These are phyloP conservation scores for Notholithocarpus densiflorus DNA, from an alignment of 306 rosid genomes.

Conservation along the genomic window DNA sequence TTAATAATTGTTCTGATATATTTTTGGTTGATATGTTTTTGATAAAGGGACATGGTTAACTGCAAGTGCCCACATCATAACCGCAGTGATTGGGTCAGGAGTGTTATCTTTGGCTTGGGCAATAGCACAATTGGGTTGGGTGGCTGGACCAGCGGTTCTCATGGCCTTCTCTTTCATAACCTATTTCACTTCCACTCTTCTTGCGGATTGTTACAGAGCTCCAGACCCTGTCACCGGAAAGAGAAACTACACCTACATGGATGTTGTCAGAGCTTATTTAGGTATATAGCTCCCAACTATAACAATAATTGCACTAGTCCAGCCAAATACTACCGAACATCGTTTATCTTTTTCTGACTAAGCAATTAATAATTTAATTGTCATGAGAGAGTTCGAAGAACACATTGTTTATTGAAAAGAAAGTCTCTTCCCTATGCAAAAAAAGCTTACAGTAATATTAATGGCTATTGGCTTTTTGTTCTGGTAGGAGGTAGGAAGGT, in stretches of 20 bases:
- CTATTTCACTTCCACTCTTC: constrained; percentile 88
- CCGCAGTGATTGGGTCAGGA: constrained; percentile 97
- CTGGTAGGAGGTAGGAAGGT: constrained; percentile 70
- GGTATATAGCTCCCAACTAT: constrained; percentile 32
- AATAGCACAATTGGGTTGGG: constrained; percentile 90
- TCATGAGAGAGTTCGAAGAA: not conserved
- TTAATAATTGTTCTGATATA: not conserved
- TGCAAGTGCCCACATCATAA: constrained; percentile 94
- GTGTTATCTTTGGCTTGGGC: constrained; percentile 96
- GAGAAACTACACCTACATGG: constrained; percentile 85
- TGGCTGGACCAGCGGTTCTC: constrained; percentile 80
- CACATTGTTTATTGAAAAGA: not conserved
- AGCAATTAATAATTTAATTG: not conserved
- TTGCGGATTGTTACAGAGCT: constrained; percentile 75
- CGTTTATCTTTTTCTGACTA: not conserved
- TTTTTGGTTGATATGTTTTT: not conserved
- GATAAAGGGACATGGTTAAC: constrained; percentile 85
- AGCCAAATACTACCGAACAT: no score
- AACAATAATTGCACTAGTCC: no score
- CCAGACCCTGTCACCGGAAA: constrained; percentile 88
- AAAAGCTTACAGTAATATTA: not conserved
- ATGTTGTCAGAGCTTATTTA: constrained; percentile 62
- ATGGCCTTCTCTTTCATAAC: constrained; percentile 82
- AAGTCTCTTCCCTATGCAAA: not conserved
- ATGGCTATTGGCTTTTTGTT: not conserved